Conservation (phyloP, 2,329 filamentous ascomycete genomes). For the Periconia sp. region DNA sequence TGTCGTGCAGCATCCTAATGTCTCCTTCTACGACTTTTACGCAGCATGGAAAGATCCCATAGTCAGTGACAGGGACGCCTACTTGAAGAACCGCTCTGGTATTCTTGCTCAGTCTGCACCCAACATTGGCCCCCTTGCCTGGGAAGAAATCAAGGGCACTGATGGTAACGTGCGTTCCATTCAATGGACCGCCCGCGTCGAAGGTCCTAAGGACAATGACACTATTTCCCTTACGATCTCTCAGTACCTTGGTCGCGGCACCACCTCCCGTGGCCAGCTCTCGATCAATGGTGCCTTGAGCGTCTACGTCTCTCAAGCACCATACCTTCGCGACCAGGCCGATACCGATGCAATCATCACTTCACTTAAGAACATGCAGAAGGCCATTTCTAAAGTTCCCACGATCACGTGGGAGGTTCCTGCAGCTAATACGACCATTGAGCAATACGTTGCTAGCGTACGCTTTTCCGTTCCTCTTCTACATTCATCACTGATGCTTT, state of each 20-base stretch:
- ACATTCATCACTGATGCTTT: constrained; percentile 10
- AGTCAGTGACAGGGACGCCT: constrained; percentile 46
- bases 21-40: constrained; percentile 70
- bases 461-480: neutral
- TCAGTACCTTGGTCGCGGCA: constrained; percentile 68
- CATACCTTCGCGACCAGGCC: constrained; percentile 63
- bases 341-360: constrained; percentile 69
- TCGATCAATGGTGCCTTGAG: constrained; percentile 64
- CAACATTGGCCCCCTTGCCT: constrained; percentile 69
- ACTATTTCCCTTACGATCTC: constrained; percentile 50
- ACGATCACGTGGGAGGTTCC: constrained; percentile 65
- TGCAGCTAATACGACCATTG: constrained; percentile 55
- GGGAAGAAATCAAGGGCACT: constrained; percentile 61
- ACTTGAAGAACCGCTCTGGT: constrained; percentile 59
- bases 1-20: constrained; percentile 58
- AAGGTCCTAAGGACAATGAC: constrained; percentile 55
- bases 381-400: constrained; percentile 60
- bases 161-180: constrained; percentile 69
- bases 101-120: constrained; percentile 69
- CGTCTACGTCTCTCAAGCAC: constrained; percentile 64
- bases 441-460: constrained; percentile 60
- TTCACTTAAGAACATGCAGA: constrained; percentile 66
- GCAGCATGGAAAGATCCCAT: constrained; percentile 59
- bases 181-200: constrained; percentile 71
- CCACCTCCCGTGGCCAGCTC: constrained; percentile 66